Conservation (phyloP, 805 yeast species). For the Zygotorulaspora sp. region DNA sequence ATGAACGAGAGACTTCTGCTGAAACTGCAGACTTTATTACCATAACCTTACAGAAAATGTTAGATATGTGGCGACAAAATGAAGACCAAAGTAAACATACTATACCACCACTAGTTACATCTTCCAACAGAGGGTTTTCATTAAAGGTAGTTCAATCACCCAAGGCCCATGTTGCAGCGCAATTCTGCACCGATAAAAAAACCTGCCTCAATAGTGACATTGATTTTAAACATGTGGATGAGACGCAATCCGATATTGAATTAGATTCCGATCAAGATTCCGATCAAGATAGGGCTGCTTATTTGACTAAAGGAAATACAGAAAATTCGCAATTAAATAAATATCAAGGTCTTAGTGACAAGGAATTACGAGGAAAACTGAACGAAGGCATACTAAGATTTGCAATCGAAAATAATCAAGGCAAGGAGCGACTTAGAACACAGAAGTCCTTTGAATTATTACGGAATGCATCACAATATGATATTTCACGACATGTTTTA, state of each 20-base stretch:
- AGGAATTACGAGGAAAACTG: slow-evolving; percentile 27
- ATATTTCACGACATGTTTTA: slow-evolving; percentile 1
- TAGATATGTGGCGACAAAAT: slow-evolving; percentile 8
- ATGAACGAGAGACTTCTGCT: slow-evolving; percentile 2
- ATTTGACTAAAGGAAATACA: too few relatives aligned
- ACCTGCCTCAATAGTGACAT: slow-evolving; percentile 7
- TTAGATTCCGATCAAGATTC: slow-evolving; percentile 13
- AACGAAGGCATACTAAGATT: slow-evolving; percentile 28
- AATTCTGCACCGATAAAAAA: slow-evolving; percentile 6
- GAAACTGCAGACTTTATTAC: slow-evolving; percentile 16
- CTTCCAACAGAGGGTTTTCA: slow-evolving; percentile 21
- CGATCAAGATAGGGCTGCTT: too few relatives aligned
- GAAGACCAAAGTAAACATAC: background rate
- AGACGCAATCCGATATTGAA: slow-evolving; percentile 14
- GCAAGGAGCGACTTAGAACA: slow-evolving; percentile 27
- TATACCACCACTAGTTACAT: slow-evolving; percentile 2
- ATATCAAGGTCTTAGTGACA: slow-evolving; percentile 20
- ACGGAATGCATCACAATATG: slow-evolving; percentile 11
- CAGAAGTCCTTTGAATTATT: slow-evolving; percentile 32
- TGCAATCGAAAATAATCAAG: slow-evolving; percentile 31
- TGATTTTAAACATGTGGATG: slow-evolving; percentile 17
- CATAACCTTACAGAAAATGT: slow-evolving; percentile 5
- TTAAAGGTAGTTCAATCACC: slow-evolving; percentile 17
- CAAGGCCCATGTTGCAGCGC: slow-evolving; percentile 1
- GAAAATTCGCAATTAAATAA: slow-evolving; percentile 3